Evolutionary conservation across 345 rosid species (phyloP).

Genomic region (Nephelium lappaceum): DNA sequence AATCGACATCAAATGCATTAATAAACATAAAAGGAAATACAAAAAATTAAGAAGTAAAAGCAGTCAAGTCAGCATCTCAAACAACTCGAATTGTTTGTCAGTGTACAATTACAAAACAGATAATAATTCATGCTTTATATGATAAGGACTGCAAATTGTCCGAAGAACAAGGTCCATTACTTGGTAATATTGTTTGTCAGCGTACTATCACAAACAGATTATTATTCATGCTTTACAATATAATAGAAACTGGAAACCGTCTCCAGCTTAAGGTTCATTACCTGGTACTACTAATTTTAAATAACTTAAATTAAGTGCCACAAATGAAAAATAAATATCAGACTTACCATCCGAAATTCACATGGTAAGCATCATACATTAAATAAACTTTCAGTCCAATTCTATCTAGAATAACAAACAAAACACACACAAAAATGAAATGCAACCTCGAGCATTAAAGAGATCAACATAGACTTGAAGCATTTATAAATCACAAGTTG

Average conservation of each 20-base stretch:
- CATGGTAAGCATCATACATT: not conserved
- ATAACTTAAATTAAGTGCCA: not conserved
- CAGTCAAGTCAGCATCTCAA: not conserved
- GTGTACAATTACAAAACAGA: not conserved
- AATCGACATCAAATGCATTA: not conserved
- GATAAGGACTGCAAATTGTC: not conserved
- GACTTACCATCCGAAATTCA: not conserved
- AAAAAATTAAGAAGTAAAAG: not conserved
- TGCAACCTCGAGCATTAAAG: not conserved
- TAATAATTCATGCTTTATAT: not conserved
- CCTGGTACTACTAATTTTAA: not conserved
- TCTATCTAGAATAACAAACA: not conserved
- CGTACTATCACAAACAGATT: not conserved
- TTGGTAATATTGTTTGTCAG: not conserved
- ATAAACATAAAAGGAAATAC: not conserved
- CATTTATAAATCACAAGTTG: constrained; percentile 10
- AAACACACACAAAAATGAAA: too few relatives aligned
- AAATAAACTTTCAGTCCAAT: not conserved
- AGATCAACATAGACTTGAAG: not conserved
- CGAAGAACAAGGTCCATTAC: not conserved
- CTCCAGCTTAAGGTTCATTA: not conserved
- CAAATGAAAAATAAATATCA: not conserved
- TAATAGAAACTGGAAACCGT: not conserved
- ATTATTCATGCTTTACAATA: not conserved
- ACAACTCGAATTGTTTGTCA: not conserved